phyloP scores from a whole-genome alignment of 139 green algal species.

The Pleodorina starrii region DNA sequence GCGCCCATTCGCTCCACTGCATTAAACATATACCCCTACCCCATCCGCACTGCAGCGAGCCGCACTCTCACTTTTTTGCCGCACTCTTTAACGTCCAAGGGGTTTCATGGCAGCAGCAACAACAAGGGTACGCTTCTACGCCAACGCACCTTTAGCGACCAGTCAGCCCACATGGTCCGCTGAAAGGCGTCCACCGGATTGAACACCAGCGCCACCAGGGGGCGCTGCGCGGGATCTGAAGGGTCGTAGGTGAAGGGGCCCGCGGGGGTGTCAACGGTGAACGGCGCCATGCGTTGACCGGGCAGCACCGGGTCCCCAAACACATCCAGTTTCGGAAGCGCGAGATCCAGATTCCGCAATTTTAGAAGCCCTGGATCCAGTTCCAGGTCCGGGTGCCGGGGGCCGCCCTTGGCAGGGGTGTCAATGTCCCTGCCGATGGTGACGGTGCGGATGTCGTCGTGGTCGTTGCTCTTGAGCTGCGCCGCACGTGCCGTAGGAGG shows the following conservation, averaged over 20 bases:
- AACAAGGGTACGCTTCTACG: no score
- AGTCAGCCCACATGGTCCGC: constrained; percentile 12
- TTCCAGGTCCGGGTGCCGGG: no score
- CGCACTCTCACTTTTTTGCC: no score
- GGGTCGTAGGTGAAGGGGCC: constrained; percentile 17
- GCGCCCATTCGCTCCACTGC: neutral
- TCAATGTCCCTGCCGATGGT: no score
- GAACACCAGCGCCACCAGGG: neutral
- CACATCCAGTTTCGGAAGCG: no score
- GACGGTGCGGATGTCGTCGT: no score
- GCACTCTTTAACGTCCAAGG: neutral
- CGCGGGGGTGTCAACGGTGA: neutral
- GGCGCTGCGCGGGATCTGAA: neutral
- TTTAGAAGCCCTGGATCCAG: no score
- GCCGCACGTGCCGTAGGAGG: no score
- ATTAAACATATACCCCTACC: neutral
- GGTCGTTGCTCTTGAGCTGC: no score
- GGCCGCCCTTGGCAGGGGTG: no score
- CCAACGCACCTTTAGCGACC: constrained; percentile 13
- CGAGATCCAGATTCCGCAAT: no score
- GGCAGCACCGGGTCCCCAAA: constrained; percentile 23
- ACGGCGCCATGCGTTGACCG: neutral
- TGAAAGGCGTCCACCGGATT: constrained; percentile 38
- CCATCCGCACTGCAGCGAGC: no score
- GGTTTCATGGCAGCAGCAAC: neutral